These are phyloP conservation scores for Sutorius australiensis DNA, from an alignment of 768 basidiomycete genomes.

Conservation along the genomic window DNA sequence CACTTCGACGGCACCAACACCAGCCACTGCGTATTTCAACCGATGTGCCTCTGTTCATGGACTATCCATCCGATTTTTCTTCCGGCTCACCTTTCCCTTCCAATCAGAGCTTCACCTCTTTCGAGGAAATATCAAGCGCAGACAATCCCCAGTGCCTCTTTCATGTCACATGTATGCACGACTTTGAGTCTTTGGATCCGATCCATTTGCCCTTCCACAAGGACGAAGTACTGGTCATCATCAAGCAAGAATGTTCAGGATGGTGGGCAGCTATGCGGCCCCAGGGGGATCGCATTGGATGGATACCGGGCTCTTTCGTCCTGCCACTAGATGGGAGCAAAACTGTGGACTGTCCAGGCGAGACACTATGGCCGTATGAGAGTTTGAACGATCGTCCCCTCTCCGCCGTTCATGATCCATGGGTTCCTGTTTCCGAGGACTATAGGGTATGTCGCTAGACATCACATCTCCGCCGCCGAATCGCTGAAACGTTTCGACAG, in stretches of 20 bases:
- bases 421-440: conserved; percentile 20
- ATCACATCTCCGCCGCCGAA: background rate
- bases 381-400: conserved; percentile 1
- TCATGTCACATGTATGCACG: conserved; percentile 57
- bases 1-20: conserved; percentile 15
- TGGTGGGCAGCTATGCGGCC: conserved; percentile 79
- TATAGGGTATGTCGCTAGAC: conserved; percentile 9
- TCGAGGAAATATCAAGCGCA: conserved; percentile 30
- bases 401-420: conserved; percentile 17
- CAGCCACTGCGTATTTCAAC: conserved; percentile 29
- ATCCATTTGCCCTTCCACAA: conserved; percentile 59
- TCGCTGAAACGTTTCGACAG: conserved; percentile 13
- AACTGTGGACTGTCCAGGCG: conserved; percentile 45
- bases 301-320: conserved; percentile 76
- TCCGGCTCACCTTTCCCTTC: conserved; percentile 17
- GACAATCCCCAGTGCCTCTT: conserved; percentile 33
- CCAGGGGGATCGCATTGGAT: conserved; percentile 54
- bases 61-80: conserved; percentile 34
- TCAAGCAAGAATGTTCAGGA: conserved; percentile 66
- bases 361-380: conserved; percentile 36
- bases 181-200: conserved; percentile 60
- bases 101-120: conserved; percentile 2
- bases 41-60: conserved; percentile 33
- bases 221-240: conserved; percentile 64
- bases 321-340: conserved; percentile 36